Base-by-base conservation (phyloP, 2,329 filamentous ascomycete genomes). In the Hypoxylon sp. region DNA sequence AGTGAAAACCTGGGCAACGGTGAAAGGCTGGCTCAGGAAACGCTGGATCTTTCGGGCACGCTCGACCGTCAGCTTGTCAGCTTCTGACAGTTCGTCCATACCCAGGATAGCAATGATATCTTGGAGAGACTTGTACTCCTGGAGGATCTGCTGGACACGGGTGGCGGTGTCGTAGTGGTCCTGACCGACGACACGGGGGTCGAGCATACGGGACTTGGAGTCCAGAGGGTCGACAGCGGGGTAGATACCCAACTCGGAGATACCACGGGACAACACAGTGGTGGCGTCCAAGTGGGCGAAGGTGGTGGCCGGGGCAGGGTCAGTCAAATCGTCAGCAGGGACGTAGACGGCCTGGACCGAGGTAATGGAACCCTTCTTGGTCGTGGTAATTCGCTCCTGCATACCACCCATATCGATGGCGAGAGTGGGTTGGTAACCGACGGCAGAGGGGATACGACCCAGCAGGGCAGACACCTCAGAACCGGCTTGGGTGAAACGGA, bases 71-170 rank as follows among this genome's bases (percentile, higher is more conserved):
- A 99, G 88, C 90, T 99, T 97, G 82, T 99, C 95, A 74, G 91
- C 90, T 86, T 98, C 95, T 67, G 95, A 98, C 82, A 99, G 83
- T 80, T 99, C 95, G 81, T 99, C 95, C 95, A 99, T 98, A 89
- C 94, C 94, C 78, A 98, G 83, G 92, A 99, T 99, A 81, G 95
- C 95, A 86, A 97, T 97, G 88, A 99, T 99, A 85, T 99, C 95
- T 85, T 99, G 95, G 70, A 99, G 92, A 67, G 94, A 98, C 91
- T 98, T 98, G 91, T 99, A 99, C 87, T 98, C 95, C 84, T 99
- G 95, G 78, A 99, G 89, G 82, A 97, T 98, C 84, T 97, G 92
- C 86, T 99, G 95, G 76, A 99, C 95, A 73, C 89, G 89, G 79
- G 90, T 91, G 79, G 95, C 95, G 73, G 88, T 94, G 64, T 92